phyloP scores from a whole-genome alignment of 495 filamentous ascomycete genomes.

The Penicillium cinerascens region DNA sequence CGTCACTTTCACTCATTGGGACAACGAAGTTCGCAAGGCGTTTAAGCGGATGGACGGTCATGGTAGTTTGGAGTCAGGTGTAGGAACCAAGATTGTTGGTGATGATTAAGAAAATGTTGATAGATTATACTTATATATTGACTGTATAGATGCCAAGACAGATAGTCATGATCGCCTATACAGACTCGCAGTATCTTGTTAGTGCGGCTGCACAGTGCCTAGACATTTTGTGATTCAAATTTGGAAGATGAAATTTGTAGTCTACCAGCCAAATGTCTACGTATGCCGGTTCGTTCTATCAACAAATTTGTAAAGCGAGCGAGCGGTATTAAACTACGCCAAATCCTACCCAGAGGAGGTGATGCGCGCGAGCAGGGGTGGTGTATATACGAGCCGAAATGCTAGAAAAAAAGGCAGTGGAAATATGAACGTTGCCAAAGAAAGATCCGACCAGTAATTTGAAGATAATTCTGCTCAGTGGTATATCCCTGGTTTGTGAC shows the following conservation, averaged over 20 bases:
- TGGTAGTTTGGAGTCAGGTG: background rate
- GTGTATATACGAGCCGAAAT: slow-evolving; percentile 1
- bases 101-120: background rate
- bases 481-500: too few relatives aligned
- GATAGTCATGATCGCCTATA: too few relatives aligned
- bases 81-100: background rate
- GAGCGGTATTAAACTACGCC: background rate
- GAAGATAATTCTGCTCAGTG: too few relatives aligned
- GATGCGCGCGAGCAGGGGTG: background rate
- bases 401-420: background rate
- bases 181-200: too few relatives aligned
- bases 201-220: too few relatives aligned
- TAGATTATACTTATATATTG: background rate
- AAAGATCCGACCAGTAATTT: too few relatives aligned
- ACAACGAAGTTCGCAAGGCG: slow-evolving; percentile 69
- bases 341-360: background rate
- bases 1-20: slow-evolving; percentile 76
- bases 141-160: too few relatives aligned
- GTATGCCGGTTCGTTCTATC: background rate
- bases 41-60: slow-evolving; percentile 67
- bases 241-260: background rate
- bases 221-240: too few relatives aligned
- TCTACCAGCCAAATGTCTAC: background rate
- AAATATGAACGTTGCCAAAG: background rate
- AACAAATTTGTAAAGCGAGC: background rate